Evolutionary conservation across 768 basidiomycete genomes (phyloP).

Genomic region (Favolaschia claudopus): DNA sequence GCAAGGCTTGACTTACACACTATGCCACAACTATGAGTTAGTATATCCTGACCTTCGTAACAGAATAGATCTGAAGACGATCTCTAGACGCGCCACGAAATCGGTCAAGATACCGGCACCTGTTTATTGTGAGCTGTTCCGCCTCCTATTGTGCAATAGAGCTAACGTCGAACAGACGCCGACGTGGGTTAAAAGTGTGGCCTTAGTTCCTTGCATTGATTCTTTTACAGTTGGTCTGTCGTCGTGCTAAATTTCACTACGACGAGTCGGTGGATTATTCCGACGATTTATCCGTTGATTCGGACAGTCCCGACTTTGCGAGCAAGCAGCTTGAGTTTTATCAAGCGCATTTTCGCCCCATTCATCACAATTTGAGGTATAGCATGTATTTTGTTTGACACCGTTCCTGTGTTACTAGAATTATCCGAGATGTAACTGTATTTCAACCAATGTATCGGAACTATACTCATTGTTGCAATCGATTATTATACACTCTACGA

Average conservation of each 20-base stretch:
- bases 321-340: conserved; percentile 37
- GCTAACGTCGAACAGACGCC: conserved; percentile 51
- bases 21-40: conserved; percentile 77
- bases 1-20: conserved; percentile 38
- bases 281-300: conserved; percentile 46
- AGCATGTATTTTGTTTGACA: conserved; percentile 42
- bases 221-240: conserved; percentile 56
- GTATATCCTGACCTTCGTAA: too few relatives aligned
- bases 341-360: conserved; percentile 38
- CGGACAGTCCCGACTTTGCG: conserved; percentile 26
- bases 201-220: background rate
- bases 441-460: too few relatives aligned
- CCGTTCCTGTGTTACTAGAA: background rate
- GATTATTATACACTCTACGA: too few relatives aligned
- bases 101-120: conserved; percentile 79
- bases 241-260: conserved; percentile 61
- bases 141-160: background rate
- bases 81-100: conserved; percentile 72
- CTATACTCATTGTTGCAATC: too few relatives aligned
- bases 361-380: conserved; percentile 37
- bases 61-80: too few relatives aligned
- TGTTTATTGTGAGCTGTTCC: conserved; percentile 63
- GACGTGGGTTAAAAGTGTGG: conserved; percentile 48
- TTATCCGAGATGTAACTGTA: too few relatives aligned
- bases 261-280: conserved; percentile 40